Evolutionary conservation across 1,284 basidiomycete species (phyloP).

Genomic region (Ceratobasidium sp.): DNA sequence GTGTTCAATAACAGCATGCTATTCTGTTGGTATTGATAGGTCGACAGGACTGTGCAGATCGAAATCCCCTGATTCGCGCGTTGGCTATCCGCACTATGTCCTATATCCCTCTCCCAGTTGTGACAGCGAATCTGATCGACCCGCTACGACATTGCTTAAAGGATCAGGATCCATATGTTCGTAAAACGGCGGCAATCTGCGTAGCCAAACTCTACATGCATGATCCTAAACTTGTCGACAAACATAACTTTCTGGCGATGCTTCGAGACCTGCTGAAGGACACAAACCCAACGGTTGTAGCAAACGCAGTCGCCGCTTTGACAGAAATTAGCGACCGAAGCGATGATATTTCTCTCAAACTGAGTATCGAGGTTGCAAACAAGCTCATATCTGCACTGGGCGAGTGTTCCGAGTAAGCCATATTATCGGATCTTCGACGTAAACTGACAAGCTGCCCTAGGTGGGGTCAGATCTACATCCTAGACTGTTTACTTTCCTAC

Average conservation of each 20-base stretch:
- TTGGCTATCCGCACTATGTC: slow-evolving; percentile 96
- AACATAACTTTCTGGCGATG: slow-evolving; percentile 85
- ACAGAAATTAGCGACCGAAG: slow-evolving; percentile 91
- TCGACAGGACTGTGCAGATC: slow-evolving; percentile 86
- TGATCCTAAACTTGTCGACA: slow-evolving; percentile 86
- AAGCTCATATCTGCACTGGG: slow-evolving; percentile 86
- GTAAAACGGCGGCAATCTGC: slow-evolving; percentile 94
- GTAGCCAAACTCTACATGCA: slow-evolving; percentile 92
- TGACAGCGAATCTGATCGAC: slow-evolving; percentile 83
- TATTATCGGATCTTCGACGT: slow-evolving; percentile 21
- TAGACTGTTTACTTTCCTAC: slow-evolving; percentile 93
- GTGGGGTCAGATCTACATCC: slow-evolving; percentile 99
- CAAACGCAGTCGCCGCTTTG: slow-evolving; percentile 94
- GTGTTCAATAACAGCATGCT: slow-evolving; percentile 49
- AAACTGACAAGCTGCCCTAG: slow-evolving; percentile 60
- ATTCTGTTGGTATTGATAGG: slow-evolving; percentile 13
- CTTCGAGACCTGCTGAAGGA: slow-evolving; percentile 92
- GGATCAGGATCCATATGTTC: slow-evolving; percentile 94
- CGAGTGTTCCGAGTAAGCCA: slow-evolving; percentile 89
- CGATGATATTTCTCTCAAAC: slow-evolving; percentile 88
- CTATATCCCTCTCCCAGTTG: slow-evolving; percentile 88
- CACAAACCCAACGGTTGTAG: slow-evolving; percentile 92
- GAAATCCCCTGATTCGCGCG: slow-evolving; percentile 92
- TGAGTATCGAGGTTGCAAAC: slow-evolving; percentile 85
- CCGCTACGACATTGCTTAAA: slow-evolving; percentile 89